Base-by-base conservation (phyloP, 202 grass and related monocot genomes). In the Bolboschoenoplectus hybrid region DNA sequence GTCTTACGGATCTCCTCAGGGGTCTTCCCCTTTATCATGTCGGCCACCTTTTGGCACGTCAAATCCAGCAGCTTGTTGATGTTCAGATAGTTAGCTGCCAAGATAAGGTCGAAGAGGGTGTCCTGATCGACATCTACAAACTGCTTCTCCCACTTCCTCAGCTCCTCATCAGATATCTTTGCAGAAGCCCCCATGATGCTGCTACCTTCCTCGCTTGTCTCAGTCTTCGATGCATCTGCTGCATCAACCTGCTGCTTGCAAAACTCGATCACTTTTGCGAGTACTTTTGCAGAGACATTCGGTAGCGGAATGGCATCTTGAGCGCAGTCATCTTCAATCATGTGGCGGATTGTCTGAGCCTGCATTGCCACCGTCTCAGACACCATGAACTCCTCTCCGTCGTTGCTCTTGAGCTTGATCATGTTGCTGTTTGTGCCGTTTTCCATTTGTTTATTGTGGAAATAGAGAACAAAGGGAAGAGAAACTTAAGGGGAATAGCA, bases 61-160 rank as follows among this genome's bases (percentile, higher is more conserved):
- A 50, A 11, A 50, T 74, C 70, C 7, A 74, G 46, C 17, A 74
- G 19, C 7, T 16, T 17, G 3, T 50, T 20, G 46, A 74, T 50
- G n/a, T 35, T 19, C 45, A 74, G 9, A 61, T 67, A 73, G 81
- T 51, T 40, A 14, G 81, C 81, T 26, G 90, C 91, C 70, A 93
- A 13, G 34, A 91, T 82, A 79, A 93, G n/a, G n/a, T 63, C 85
- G 67, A 82, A 91, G 81, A 93, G 81, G 9, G 74, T 85, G 62
- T 49, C 20, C 76, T 85, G 86, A 71, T 91, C 89, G 16, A 85
- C 67, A 41, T 50, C 17, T 69, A 93, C 43, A 73, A 93, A 85
- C 4, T 85, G 45, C 19, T 41, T 26, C 67, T 93, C 85, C 81
- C 75, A 91, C 7, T 72, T 9, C n/a, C 19, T 35, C 10, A 49